Percentiles rank a stretch among this genome's conserved stretches.
Conservation (phyloP, 2,329 filamentous ascomycete species). For the Xylaria sp. region DNA sequence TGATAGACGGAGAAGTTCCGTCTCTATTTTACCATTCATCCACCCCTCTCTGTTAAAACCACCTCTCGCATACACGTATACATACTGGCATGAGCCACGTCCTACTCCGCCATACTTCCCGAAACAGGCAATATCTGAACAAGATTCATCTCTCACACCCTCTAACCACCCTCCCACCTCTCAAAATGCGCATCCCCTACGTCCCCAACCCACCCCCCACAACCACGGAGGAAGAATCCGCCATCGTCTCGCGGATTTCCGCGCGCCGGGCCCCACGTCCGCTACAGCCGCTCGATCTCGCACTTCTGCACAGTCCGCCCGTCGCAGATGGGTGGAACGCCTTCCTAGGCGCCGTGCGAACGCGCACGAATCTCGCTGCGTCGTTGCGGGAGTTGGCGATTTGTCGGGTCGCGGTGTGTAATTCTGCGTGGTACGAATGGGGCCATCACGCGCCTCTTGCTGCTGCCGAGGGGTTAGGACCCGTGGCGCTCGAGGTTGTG, state of each 20-base stretch:
- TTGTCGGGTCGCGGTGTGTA: slow-evolving; percentile 81
- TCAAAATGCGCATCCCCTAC: slow-evolving; percentile 75
- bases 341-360: slow-evolving; percentile 72
- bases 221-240: slow-evolving; percentile 57
- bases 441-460: slow-evolving; percentile 77
- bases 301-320: slow-evolving; percentile 77
- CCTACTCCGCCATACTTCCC: no score
- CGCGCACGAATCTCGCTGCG: slow-evolving; percentile 59
- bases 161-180: neutral
- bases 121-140: no score
- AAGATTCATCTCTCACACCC: neutral
- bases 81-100: no score
- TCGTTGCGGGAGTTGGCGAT: slow-evolving; percentile 81
- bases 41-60: neutral
- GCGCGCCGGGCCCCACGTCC: slow-evolving; percentile 74
- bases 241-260: slow-evolving; percentile 70
- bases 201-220: slow-evolving; percentile 62
- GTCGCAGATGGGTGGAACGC: slow-evolving; percentile 81
- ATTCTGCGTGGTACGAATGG: slow-evolving; percentile 89
- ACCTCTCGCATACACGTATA: neutral
- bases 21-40: neutral
- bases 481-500: slow-evolving; percentile 56
- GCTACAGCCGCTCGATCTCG: slow-evolving; percentile 78
- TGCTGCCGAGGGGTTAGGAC: slow-evolving; percentile 64
- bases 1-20: neutral